Percentiles rank a stretch among this genome's conserved stretches.
phyloP scores from a whole-genome alignment of 192 early-diverging fungal species.

The Podila horticola region DNA sequence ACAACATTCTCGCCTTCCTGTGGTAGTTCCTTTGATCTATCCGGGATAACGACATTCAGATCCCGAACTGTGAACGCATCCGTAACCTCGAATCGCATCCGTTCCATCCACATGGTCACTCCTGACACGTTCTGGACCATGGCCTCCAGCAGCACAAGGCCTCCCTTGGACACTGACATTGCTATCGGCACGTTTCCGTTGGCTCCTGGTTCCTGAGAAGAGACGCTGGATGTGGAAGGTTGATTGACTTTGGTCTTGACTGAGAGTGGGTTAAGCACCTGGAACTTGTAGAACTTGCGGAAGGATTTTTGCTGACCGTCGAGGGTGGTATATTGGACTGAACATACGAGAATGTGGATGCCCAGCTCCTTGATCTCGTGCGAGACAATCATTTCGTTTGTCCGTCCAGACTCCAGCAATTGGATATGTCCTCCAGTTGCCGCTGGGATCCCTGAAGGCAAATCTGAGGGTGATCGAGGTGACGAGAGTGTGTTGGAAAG shows the following conservation, averaged over 20 bases:
- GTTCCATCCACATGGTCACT: slow-evolving; percentile 85
- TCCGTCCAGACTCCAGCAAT: slow-evolving; percentile 73
- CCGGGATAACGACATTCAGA: slow-evolving; percentile 64
- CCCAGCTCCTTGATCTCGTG: slow-evolving; percentile 98
- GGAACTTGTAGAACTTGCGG: slow-evolving; percentile 96
- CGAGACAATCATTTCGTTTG: slow-evolving; percentile 79
- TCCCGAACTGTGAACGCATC: slow-evolving; percentile 77
- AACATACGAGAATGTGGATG: slow-evolving; percentile 90
- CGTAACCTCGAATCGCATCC: slow-evolving; percentile 85
- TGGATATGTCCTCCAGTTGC: slow-evolving; percentile 39
- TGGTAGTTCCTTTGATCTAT: slow-evolving; percentile 5
- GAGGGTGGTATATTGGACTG: slow-evolving; percentile 78
- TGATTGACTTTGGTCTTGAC: slow-evolving; percentile 98
- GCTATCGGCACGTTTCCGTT: neutral
- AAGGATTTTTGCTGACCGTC: slow-evolving; percentile 77
- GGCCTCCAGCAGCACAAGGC: slow-evolving; percentile 86
- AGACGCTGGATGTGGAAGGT: slow-evolving; percentile 48
- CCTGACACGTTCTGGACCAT: slow-evolving; percentile 91
- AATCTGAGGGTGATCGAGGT: neutral
- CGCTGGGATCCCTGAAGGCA: slow-evolving; percentile 18
- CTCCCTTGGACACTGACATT: slow-evolving; percentile 50
- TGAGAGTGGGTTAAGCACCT: slow-evolving; percentile 93
- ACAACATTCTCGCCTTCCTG: slow-evolving; percentile 17
- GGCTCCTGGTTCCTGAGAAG: slow-evolving; percentile 28
- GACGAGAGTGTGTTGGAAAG: slow-evolving; percentile 70